These are phyloP conservation scores for Melastoma candidum DNA, from an alignment of 441 rosid species.

Conservation along the genomic window DNA sequence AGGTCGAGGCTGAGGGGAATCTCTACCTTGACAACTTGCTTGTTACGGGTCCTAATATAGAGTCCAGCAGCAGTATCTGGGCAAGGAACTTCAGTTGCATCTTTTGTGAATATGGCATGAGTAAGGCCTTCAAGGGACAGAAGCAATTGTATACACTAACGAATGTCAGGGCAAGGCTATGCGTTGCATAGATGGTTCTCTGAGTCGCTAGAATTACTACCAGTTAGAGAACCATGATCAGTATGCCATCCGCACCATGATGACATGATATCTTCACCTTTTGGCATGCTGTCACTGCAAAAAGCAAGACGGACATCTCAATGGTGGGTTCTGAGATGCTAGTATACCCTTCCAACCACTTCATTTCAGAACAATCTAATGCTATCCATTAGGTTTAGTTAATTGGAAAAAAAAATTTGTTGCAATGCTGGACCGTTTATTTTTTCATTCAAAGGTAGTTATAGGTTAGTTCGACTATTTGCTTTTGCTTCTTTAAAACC, in stretches of 20 bases:
- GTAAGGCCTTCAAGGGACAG: slow-evolving; percentile 64
- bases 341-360: no score
- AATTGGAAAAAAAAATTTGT: no score
- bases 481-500: no score
- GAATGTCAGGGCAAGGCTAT: no score
- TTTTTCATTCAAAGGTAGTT: no score
- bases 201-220: slow-evolving; percentile 17
- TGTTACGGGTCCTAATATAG: slow-evolving; percentile 71
- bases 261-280: slow-evolving; percentile 45
- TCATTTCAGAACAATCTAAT: no score
- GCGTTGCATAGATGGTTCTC: no score
- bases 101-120: slow-evolving; percentile 72
- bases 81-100: slow-evolving; percentile 64
- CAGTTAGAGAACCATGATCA: slow-evolving; percentile 89
- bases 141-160: neutral
- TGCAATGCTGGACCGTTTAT: no score
- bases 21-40: slow-evolving; percentile 75
- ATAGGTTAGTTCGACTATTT: no score
- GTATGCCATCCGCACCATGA: slow-evolving; percentile 99
- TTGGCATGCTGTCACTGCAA: slow-evolving; percentile 31
- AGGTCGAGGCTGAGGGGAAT: slow-evolving; percentile 5
- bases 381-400: no score
- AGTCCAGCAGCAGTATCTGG: slow-evolving; percentile 83
- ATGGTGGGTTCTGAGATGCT: no score
- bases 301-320: no score